A percentile compares a stretch with the other conserved stretches of the same genome.
These are phyloP conservation scores for Colletotrichum graminicola DNA, from an alignment of 2,329 filamentous ascomycete genomes.

Conservation along the genomic window DNA sequence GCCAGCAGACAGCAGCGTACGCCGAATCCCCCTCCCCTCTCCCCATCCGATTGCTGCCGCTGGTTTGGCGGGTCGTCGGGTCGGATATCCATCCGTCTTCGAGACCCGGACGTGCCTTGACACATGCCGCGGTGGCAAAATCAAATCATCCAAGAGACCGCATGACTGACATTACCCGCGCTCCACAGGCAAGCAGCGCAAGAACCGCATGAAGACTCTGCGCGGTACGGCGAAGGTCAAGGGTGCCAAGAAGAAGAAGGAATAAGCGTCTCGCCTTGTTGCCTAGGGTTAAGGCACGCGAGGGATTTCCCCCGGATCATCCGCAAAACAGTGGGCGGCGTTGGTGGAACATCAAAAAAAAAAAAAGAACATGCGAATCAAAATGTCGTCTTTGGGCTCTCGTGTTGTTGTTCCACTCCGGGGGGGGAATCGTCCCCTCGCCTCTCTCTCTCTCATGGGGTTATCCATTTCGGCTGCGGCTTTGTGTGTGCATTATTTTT, in stretches of 20 bases:
- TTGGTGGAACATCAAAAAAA: conserved; percentile 42
- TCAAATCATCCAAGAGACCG: neutral
- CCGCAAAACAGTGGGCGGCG: conserved; percentile 40
- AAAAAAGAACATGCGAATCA: conserved; percentile 37
- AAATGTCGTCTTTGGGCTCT: conserved; percentile 41
- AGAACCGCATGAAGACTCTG: conserved; percentile 99
- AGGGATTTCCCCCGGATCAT: conserved; percentile 42
- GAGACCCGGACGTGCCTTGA: conserved; percentile 37
- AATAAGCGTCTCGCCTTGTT: conserved; percentile 69
- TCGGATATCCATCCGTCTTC: conserved; percentile 7
- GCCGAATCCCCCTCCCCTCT: conserved; percentile 58
- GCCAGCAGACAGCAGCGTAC: conserved; percentile 98
- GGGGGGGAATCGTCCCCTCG: conserved; percentile 23
- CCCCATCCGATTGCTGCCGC: neutral
- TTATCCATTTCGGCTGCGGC: conserved; percentile 32
- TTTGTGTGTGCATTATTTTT: conserved; percentile 41
- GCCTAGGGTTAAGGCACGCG: conserved; percentile 39
- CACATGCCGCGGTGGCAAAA: conserved; percentile 43
- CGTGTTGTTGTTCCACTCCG: conserved; percentile 23
- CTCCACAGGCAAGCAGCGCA: conserved; percentile 96
- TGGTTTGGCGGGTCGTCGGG: neutral
- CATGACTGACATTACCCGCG: conserved; percentile 43
- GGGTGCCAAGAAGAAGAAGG: conserved; percentile 95
- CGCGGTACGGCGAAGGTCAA: conserved; percentile 98
- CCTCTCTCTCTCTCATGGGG: conserved; percentile 16